Evolutionary conservation across 2,329 filamentous ascomycete genomes (phyloP), one percentile per base, ranked within the genome.

Genomic region (Pseudogymnoascus pannorum): DNA sequence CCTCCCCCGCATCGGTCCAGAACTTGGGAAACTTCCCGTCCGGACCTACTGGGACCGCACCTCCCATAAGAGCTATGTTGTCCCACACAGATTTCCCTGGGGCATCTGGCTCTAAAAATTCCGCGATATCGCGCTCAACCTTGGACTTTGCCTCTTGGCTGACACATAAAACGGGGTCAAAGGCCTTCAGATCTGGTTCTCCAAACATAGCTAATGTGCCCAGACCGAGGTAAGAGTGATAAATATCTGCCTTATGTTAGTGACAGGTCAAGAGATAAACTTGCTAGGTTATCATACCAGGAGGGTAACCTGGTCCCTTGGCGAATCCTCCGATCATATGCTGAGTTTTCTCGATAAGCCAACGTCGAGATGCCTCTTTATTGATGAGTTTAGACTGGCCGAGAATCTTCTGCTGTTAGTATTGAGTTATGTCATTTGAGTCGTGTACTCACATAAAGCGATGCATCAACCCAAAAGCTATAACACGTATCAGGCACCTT

Each of bases 401-500:
- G 9, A 89, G 76, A 67, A 89, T 83, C 78, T 87, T 64, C 2
- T 26, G 18, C 9, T 18, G 14, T 61, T 33, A 66, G 65, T 36
- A 42, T 60, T 58, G 29, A 68, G 48, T 65, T 24, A 63, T 60
- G 70, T 62, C 9, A 70, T 68, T 58, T 70, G 64, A 29, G 68
- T 14, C 58, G 18, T 59, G 18, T 62, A 14, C 72, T 68, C 73
- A 80, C 78, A 62, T 73, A 72, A 58, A 82, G 72, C 58, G 91
- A 85, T 1, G 85, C 91, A 3, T 82, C 81, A 0, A 90, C 91
- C 94, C 94, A 99, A 79, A 93, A 99, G 20, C 86, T 88, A 74
- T 99, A 99, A 75, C 94, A 99, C 0, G 94, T 97, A 75, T 99
- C 94, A 8, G 90, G 89, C 57, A 87, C 81, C 74, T 99, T 99